These are phyloP conservation scores for Isatis tinctoria DNA, from an alignment of 345 rosid species.

Conservation along the genomic window DNA sequence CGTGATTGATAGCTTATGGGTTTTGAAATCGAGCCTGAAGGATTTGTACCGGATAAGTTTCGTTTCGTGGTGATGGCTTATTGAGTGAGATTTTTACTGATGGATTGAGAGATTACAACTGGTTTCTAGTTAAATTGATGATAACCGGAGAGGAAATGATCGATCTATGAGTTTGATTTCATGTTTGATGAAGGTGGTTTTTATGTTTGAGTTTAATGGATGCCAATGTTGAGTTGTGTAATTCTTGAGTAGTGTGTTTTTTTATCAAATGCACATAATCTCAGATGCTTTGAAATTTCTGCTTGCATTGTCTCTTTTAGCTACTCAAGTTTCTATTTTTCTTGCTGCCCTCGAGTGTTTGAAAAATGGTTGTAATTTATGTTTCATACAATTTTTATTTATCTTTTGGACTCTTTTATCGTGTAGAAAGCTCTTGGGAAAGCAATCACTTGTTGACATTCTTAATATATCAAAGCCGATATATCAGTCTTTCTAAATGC, in stretches of 20 bases:
- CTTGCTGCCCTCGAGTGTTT: not conserved
- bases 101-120: not conserved
- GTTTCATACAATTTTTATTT: not conserved
- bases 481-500: constrained; percentile 3
- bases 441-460: not conserved
- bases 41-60: not conserved
- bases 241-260: too few relatives aligned
- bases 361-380: not conserved
- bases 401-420: not conserved
- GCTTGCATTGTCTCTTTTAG: not conserved
- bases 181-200: not conserved
- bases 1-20: not conserved
- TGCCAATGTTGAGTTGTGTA: not conserved
- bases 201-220: not conserved
- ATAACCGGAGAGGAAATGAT: not conserved
- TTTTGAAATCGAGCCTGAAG: not conserved
- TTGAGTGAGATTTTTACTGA: not conserved
- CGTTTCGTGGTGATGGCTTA: not conserved
- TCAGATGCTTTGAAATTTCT: not conserved
- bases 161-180: too few relatives aligned
- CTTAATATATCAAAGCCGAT: not conserved
- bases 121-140: not conserved
- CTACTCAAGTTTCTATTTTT: not conserved
- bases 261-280: not conserved
- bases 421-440: not conserved